Evolutionary conservation across 768 basidiomycete species (phyloP).

Genomic region (Pulveroboletus sp.): DNA sequence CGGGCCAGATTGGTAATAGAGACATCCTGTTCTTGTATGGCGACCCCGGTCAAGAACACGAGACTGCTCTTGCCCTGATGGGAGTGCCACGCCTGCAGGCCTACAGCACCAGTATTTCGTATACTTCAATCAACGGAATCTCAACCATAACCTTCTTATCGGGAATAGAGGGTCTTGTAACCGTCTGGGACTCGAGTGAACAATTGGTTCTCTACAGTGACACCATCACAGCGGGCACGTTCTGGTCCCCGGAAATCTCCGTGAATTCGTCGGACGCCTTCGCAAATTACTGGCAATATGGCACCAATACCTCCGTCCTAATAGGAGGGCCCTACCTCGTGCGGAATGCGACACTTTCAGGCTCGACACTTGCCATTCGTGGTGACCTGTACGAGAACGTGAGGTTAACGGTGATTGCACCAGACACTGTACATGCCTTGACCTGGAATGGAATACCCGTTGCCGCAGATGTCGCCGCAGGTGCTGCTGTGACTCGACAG

Average conservation of each 20-base stretch:
- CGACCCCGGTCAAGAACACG: slow-evolving; percentile 50
- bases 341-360: slow-evolving; percentile 46
- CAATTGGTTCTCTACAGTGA: slow-evolving; percentile 71
- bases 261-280: slow-evolving; percentile 36
- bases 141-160: slow-evolving; percentile 52
- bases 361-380: slow-evolving; percentile 49
- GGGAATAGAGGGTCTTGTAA: slow-evolving; percentile 54
- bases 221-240: slow-evolving; percentile 58
- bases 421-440: slow-evolving; percentile 45
- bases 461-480: slow-evolving; percentile 32
- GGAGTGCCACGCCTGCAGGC: slow-evolving; percentile 42
- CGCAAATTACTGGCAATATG: slow-evolving; percentile 65
- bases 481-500: slow-evolving; percentile 23
- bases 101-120: slow-evolving; percentile 23
- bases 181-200: slow-evolving; percentile 60
- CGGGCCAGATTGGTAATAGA: slow-evolving; percentile 54
- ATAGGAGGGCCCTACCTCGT: slow-evolving; percentile 64
- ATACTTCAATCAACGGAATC: slow-evolving; percentile 19
- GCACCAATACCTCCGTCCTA: slow-evolving; percentile 64
- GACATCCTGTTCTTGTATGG: slow-evolving; percentile 65
- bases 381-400: slow-evolving; percentile 66
- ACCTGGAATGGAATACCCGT: slow-evolving; percentile 68
- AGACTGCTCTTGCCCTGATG: slow-evolving; percentile 42
- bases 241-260: slow-evolving; percentile 71
- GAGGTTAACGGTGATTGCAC: slow-evolving; percentile 59